A percentile compares a stretch with the other conserved stretches of the same genome.
Evolutionary conservation across 306 rosid species (phyloP).

Genomic region (Cicer cuneatum): DNA sequence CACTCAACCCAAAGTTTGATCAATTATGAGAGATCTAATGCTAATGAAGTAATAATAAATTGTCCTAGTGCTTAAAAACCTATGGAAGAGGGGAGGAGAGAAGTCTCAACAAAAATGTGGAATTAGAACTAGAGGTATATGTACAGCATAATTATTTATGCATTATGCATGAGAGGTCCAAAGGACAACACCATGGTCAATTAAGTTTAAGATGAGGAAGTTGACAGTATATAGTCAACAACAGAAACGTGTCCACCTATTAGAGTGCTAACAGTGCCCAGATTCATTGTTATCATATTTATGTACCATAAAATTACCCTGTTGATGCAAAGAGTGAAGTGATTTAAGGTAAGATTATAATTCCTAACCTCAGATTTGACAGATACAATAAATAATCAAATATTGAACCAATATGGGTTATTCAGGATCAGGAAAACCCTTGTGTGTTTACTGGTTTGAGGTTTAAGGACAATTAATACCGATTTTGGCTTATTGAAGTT

Average conservation of each 20-base stretch:
- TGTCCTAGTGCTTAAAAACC: slow-evolving; percentile 5
- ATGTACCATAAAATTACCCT: background rate
- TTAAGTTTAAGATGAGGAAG: background rate
- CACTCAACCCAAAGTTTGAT: slow-evolving; percentile 14
- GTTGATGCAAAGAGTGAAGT: background rate
- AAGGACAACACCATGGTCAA: background rate
- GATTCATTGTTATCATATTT: background rate
- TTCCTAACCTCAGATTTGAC: slow-evolving; percentile 14
- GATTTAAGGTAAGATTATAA: slow-evolving; percentile 20
- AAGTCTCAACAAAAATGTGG: background rate
- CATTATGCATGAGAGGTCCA: slow-evolving; percentile 6
- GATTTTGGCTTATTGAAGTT: slow-evolving; percentile 19
- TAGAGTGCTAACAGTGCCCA: slow-evolving; percentile 22
- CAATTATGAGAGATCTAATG: slow-evolving; percentile 6
- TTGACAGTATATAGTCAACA: background rate
- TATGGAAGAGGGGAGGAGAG: background rate
- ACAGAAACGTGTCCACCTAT: background rate
- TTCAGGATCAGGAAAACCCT: background rate
- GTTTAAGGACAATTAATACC: background rate
- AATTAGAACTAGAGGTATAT: background rate
- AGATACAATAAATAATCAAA: slow-evolving; percentile 10
- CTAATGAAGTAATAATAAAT: background rate
- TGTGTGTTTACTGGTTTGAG: slow-evolving; percentile 2
- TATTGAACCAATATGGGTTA: slow-evolving; percentile 8
- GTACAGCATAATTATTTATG: background rate